These are phyloP conservation scores for Emmonsiellopsis sp. DNA, from an alignment of 2,329 filamentous ascomycete genomes.

Conservation along the genomic window DNA sequence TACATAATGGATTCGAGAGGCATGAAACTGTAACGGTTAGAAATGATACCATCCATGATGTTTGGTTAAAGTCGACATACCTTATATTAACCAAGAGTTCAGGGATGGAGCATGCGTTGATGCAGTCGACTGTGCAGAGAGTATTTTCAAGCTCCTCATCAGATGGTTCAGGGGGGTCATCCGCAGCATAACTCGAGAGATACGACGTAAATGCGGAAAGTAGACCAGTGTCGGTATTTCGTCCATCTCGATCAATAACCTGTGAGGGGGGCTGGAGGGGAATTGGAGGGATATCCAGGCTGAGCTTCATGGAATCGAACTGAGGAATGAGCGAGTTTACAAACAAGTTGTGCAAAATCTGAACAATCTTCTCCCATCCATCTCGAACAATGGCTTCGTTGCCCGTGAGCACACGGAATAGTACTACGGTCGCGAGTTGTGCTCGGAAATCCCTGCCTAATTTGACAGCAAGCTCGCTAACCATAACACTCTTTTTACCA, in stretches of 20 bases:
- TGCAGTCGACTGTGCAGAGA: constrained; percentile 84
- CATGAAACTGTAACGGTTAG: constrained; percentile 44
- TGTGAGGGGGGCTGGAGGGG: constrained; percentile 86
- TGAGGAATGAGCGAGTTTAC: constrained; percentile 86
- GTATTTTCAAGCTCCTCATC: constrained; percentile 96
- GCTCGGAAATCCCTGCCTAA: constrained; percentile 90
- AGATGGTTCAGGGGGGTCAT: constrained; percentile 93
- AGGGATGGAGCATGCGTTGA: constrained; percentile 79
- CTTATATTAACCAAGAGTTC: constrained; percentile 75
- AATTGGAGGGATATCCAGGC: constrained; percentile 67
- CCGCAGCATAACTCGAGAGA: constrained; percentile 96
- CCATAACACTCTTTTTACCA: constrained; percentile 90
- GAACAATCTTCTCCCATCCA: constrained; percentile 57
- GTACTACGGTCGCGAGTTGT: constrained; percentile 85
- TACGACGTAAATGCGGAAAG: constrained; percentile 94
- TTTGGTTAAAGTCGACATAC: constrained; percentile 31
- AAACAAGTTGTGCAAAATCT: constrained; percentile 92
- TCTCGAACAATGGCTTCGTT: constrained; percentile 68
- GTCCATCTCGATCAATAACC: constrained; percentile 78
- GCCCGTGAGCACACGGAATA: constrained; percentile 83
- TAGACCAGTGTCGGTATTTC: constrained; percentile 69
- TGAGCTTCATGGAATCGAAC: constrained; percentile 60
- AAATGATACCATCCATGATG: constrained; percentile 8
- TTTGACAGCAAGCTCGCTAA: constrained; percentile 93
- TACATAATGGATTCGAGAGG: constrained; percentile 50